Evolutionary conservation across 371 early-diverging fungal genomes (phyloP), one percentile per base, ranked within the genome.

Genomic region (Nematocida sp.): DNA sequence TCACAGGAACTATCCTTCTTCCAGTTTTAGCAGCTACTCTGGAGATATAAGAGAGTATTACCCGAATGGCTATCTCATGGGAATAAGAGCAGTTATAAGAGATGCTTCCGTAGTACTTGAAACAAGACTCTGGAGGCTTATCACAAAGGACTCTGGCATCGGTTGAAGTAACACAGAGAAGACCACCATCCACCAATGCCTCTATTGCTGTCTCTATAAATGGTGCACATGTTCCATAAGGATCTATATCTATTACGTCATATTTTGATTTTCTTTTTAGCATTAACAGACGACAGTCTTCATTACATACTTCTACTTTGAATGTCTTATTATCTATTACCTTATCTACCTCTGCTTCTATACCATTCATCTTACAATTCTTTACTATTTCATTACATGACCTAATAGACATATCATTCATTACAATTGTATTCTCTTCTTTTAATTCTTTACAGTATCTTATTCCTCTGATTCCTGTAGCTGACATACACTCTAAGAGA

Each of bases 161-260:
- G 0, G 99, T 99, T 83, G 96, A 94, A 1, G 99, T 99, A 29
- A 99, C 88, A 81, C 94, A 94, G 27, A 99, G 84, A 29, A 99
- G 83, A 83, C 92, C 99, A 53, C 93, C 94, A 62, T 92, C 89
- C 47, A 88, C 84, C 5, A 96, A 90, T 0, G 91, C 86, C 70
- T 92, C 90, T 0, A 98, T 88, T 9, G 97, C 96, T 32, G 87
- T 91, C 78, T 96, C 95, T 15, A 97, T 81, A 81, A 94, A 99
- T 3, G 93, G 94, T 3, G 65, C 13, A 1, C 95, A 96, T 1
- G 93, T 88, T 21, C 99, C 99, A 83, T 94, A 99, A 13, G 99
- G 99, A 85, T 99, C 99, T 75, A 85, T 79, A 62, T 85, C 85
- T 53, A 85, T 82, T 21, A 85, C 81, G 67, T 85, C 83, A 78